Percentiles rank a stretch among this genome's conserved stretches.
phyloP scores from a whole-genome alignment of 768 basidiomycete species.

The Mrakia gelida region DNA sequence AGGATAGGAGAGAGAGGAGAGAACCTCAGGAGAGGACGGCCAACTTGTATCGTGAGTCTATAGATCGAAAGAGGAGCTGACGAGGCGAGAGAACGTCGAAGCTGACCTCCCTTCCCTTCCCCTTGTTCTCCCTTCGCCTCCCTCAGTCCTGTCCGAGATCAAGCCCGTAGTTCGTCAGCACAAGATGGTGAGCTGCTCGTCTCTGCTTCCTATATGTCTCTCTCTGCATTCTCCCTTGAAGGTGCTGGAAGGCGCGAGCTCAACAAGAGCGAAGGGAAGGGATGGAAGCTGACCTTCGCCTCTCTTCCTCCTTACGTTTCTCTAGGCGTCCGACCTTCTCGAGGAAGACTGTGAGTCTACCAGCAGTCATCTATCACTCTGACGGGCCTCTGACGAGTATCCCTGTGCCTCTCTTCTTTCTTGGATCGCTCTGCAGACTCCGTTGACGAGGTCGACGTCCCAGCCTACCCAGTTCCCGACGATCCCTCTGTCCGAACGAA shows the following conservation, averaged over 20 bases:
- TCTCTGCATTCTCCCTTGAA: neutral
- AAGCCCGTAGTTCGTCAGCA: neutral
- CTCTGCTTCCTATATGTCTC: neutral
- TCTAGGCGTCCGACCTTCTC: neutral
- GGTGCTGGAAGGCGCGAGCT: too few relatives aligned
- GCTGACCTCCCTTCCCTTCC: constrained; percentile 6
- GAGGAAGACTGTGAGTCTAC: neutral
- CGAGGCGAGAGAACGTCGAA: neutral
- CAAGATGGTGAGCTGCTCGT: neutral
- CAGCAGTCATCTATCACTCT: neutral
- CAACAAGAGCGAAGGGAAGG: neutral
- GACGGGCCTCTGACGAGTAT: neutral
- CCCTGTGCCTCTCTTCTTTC: neutral
- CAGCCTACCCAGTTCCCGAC: constrained; percentile 8
- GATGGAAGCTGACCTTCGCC: neutral
- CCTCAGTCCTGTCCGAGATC: constrained; percentile 7
- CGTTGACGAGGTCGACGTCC: neutral
- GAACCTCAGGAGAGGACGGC: neutral
- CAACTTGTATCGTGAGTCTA: constrained; percentile 7
- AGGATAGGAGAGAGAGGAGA: neutral
- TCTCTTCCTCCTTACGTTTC: neutral
- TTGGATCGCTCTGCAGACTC: neutral
- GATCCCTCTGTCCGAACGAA: constrained; percentile 13
- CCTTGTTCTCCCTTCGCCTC: neutral
- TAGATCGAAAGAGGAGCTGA: neutral